phyloP scores from a whole-genome alignment of 108 stramenopile genomes.

The Mediolabrus comicus region DNA sequence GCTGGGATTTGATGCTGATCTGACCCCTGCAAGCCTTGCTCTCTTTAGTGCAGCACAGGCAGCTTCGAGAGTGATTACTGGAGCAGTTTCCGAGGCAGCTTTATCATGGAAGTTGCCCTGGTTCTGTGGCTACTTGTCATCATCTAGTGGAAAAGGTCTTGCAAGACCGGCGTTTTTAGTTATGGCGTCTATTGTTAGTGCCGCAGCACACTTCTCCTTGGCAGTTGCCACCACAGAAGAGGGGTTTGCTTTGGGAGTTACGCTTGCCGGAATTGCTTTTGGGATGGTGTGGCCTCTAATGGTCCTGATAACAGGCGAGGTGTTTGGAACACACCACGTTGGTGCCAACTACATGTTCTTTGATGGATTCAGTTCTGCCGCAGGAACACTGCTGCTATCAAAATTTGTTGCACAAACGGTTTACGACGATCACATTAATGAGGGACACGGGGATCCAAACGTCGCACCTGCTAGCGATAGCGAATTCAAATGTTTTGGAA shows the following conservation, averaged over 20 bases:
- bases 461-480: not conserved
- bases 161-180: slow-evolving; percentile 77
- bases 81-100: slow-evolving; percentile 63
- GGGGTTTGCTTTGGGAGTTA: slow-evolving; percentile 68
- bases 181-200: slow-evolving; percentile 59
- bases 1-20: slow-evolving; percentile 54
- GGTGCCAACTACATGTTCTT: slow-evolving; percentile 89
- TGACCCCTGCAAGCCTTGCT: slow-evolving; percentile 69
- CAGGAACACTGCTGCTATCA: slow-evolving; percentile 74
- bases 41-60: slow-evolving; percentile 82
- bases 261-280: slow-evolving; percentile 75
- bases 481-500: slow-evolving; percentile 54
- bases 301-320: slow-evolving; percentile 75
- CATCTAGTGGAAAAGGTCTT: slow-evolving; percentile 45
- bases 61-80: slow-evolving; percentile 69
- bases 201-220: slow-evolving; percentile 61
- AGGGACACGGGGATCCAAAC: slow-evolving; percentile 17
- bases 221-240: slow-evolving; percentile 54
- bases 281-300: slow-evolving; percentile 87
- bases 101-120: slow-evolving; percentile 49
- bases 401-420: slow-evolving; percentile 77
- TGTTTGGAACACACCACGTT: slow-evolving; percentile 68
- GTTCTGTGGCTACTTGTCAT: slow-evolving; percentile 44
- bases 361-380: slow-evolving; percentile 80
- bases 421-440: slow-evolving; percentile 66